Conservation (phyloP, 148 eudicot genomes). For the Vaccinium macrocarpon region DNA sequence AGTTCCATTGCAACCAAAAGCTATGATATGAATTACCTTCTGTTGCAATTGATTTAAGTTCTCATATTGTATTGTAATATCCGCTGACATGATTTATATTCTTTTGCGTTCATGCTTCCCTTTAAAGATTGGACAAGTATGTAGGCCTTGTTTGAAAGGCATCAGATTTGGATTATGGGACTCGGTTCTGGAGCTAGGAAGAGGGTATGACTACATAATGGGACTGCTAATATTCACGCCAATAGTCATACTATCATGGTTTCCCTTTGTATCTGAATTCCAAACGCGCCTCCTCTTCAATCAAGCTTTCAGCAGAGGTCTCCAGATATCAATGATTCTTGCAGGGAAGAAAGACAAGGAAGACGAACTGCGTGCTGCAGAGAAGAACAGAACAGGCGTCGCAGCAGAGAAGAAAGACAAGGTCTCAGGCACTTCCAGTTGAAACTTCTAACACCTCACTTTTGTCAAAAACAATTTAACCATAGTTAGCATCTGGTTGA, state of each 20-base stretch:
- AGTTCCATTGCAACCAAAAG: background rate
- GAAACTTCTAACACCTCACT: background rate
- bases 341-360: constrained; percentile 71
- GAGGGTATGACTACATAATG: constrained; percentile 89
- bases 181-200: constrained; percentile 80
- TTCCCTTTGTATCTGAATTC: constrained; percentile 92
- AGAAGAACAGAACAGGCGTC: background rate
- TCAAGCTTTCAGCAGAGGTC: constrained; percentile 98
- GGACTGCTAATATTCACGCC: constrained; percentile 79
- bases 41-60: background rate
- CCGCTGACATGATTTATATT: background rate
- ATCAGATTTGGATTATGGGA: constrained; percentile 76
- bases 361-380: background rate
- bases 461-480: background rate
- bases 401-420: background rate
- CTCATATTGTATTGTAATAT: background rate
- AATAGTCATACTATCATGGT: constrained; percentile 82
- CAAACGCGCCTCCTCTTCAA: constrained; percentile 92
- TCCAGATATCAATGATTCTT: constrained; percentile 96
- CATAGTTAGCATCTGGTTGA: background rate
- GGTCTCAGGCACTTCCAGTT: background rate
- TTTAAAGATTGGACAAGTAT: constrained; percentile 70
- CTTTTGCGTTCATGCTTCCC: background rate
- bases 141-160: constrained; percentile 69
- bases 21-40: background rate